phyloP scores from a whole-genome alignment of 192 early-diverging fungal species.

The Podila minutissima region DNA sequence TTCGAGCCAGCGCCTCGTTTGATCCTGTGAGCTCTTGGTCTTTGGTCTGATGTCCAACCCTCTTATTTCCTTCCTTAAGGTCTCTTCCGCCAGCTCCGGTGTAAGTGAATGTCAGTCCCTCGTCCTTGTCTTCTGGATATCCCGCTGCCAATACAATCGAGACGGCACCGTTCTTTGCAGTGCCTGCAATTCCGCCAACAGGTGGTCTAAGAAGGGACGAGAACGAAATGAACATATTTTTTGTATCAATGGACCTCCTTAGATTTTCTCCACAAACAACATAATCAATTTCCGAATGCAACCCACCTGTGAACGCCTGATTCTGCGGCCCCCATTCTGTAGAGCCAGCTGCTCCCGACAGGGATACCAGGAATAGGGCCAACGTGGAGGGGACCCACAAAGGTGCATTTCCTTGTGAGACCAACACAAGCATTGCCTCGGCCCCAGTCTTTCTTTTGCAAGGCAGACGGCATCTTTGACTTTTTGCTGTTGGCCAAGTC shows the following conservation, averaged over 20 bases:
- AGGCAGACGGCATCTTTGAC: too few species aligned
- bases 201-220: slow-evolving; percentile 54
- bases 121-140: slow-evolving; percentile 72
- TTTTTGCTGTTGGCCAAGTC: too few species aligned
- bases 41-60: slow-evolving; percentile 58
- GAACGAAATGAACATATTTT: not conserved
- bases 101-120: slow-evolving; percentile 72
- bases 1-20: slow-evolving; percentile 68
- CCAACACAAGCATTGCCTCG: too few species aligned
- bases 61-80: slow-evolving; percentile 58
- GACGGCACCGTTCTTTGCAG: slow-evolving; percentile 57
- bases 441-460: too few species aligned
- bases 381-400: not conserved
- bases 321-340: slow-evolving; percentile 55
- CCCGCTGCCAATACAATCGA: slow-evolving; percentile 73
- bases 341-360: slow-evolving; percentile 66
- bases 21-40: slow-evolving; percentile 68
- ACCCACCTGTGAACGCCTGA: slow-evolving; percentile 63
- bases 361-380: slow-evolving; percentile 69
- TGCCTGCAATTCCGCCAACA: slow-evolving; percentile 71
- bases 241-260: too few species aligned
- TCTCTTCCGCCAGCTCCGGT: slow-evolving; percentile 74
- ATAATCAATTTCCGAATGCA: too few species aligned
- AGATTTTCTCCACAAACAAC: too few species aligned
- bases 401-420: too few species aligned